Evolutionary conservation across 108 stramenopile species (phyloP), one percentile per base, ranked within the genome.

Genomic region (Fragilariopsis cylindrus): DNA sequence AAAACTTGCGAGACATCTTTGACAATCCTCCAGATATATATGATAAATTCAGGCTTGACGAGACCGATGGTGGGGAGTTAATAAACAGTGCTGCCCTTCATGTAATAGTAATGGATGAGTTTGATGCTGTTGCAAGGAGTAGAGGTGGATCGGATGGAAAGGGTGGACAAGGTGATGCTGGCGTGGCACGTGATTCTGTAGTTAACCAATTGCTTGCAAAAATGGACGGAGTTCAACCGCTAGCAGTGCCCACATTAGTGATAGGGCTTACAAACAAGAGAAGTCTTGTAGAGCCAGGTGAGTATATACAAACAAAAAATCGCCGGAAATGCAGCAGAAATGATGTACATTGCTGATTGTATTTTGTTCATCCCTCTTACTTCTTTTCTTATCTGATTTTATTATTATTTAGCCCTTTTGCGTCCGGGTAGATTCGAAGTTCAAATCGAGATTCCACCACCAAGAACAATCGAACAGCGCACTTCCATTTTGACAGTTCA

Each of bases 221-320:
- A 57, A 97, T 98, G 93, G 98, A 97, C 70, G 98, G 98, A 41
- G 90, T 92, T 69, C 91, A 94, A 65, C 88, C 90, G 2, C 66
- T 94, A 16, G 76, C 82, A 16, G 94, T 96, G 19, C 94, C 94
- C 0, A 97, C 96, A 15, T 84, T 98, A 7, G 85, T 97, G 15
- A 90, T 98, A 71, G 98, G 95, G 30, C 72, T 97, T 79, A 98
- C 98, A 8, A 98, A 98, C 74, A 88, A 96, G 53, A 86, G 88
- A 45, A 92, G 92, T 46, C 84, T 98, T 53, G 88, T 95, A 63
- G 93, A 95, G 56, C 84, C 93, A 44, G 89, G 78, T 79, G 64
- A 60, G 78, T 73, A 4, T 3, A 30, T 54, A 15, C n/a, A 1
- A 54, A 15, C 53, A 2, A 30, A 30, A 30, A 30, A 30, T 30